Conservation (phyloP, 2,329 filamentous ascomycete genomes). For the Chrysoporthe deuterocubensis region DNA sequence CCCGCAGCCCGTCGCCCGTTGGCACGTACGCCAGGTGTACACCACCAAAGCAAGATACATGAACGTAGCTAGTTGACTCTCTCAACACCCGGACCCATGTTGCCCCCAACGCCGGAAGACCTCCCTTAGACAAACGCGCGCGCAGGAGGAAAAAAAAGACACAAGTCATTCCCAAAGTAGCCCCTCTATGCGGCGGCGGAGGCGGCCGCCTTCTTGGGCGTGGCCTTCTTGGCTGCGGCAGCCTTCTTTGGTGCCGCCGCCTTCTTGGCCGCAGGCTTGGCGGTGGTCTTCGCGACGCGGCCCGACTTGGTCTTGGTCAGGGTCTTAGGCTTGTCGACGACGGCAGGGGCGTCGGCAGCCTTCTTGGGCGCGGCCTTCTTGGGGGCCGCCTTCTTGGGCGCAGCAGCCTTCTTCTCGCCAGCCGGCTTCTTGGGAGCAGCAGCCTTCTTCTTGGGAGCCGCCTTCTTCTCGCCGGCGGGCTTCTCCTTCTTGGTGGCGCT, state of each 20-base stretch:
- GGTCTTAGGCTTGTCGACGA: constrained; percentile 71
- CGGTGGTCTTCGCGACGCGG: constrained; percentile 74
- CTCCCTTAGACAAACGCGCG: constrained; percentile 33
- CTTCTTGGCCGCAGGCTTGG: constrained; percentile 52
- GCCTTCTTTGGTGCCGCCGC: constrained; percentile 44
- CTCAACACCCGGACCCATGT: constrained; percentile 37
- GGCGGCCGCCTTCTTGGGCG: constrained; percentile 41
- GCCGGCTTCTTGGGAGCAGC: constrained; percentile 35
- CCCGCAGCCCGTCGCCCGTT: constrained; percentile 34
- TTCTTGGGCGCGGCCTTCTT: constrained; percentile 44
- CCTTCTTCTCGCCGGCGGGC: constrained; percentile 36
- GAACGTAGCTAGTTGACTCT: constrained; percentile 29
- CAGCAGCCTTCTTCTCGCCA: constrained; percentile 46
- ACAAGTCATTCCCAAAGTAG: constrained; percentile 26
- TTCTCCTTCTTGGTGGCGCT: constrained; percentile 38
- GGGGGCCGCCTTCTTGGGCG: constrained; percentile 50
- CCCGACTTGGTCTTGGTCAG: constrained; percentile 85
- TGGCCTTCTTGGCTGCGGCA: constrained; percentile 38
- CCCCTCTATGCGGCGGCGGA: constrained; percentile 14
- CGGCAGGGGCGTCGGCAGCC: constrained; percentile 49
- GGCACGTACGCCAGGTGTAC: too few species aligned
- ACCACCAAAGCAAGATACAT: constrained; percentile 29
- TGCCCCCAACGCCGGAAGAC: constrained; percentile 39
- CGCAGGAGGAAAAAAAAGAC: constrained; percentile 40
- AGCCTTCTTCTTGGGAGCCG: constrained; percentile 43